phyloP scores from a whole-genome alignment of 176 grass and related monocot species.

The Puya raimondii region DNA sequence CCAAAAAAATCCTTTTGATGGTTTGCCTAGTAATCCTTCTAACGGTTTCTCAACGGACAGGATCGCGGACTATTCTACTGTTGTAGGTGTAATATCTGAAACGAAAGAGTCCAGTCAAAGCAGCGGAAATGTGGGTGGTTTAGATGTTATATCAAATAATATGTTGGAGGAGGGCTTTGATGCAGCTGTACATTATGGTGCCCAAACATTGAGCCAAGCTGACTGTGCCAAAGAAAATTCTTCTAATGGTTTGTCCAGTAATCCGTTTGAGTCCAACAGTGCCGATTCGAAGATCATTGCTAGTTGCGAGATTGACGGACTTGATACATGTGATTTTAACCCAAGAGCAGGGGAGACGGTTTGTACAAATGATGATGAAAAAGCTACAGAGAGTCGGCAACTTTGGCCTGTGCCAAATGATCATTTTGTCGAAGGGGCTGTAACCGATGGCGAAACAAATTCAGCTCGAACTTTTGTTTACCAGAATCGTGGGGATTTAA shows the following conservation, averaged over 20 bases:
- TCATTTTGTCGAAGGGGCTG: constrained; percentile 20
- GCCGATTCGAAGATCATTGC: constrained; percentile 6
- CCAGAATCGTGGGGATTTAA: constrained; percentile 5
- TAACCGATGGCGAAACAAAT: constrained; percentile 24
- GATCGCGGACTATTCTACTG: background rate
- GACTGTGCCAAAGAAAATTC: background rate
- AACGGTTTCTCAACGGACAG: background rate
- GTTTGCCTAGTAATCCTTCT: background rate
- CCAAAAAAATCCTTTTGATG: too few relatives aligned
- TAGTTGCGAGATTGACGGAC: constrained; percentile 18
- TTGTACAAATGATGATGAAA: background rate
- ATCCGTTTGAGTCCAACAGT: background rate
- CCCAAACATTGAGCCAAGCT: background rate
- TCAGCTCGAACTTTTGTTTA: constrained; percentile 9
- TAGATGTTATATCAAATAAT: background rate
- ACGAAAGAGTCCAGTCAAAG: background rate
- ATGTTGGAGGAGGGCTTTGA: background rate
- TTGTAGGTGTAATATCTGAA: background rate
- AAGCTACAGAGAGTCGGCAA: constrained; percentile 5
- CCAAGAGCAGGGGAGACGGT: constrained; percentile 18
- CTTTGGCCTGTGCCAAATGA: constrained; percentile 17
- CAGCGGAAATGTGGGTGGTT: background rate
- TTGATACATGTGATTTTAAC: constrained; percentile 34
- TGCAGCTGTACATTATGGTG: background rate
- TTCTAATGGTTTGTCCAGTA: background rate